Base-by-base conservation (phyloP, 2,329 filamentous ascomycete species). In the Chaetomium sp. region DNA sequence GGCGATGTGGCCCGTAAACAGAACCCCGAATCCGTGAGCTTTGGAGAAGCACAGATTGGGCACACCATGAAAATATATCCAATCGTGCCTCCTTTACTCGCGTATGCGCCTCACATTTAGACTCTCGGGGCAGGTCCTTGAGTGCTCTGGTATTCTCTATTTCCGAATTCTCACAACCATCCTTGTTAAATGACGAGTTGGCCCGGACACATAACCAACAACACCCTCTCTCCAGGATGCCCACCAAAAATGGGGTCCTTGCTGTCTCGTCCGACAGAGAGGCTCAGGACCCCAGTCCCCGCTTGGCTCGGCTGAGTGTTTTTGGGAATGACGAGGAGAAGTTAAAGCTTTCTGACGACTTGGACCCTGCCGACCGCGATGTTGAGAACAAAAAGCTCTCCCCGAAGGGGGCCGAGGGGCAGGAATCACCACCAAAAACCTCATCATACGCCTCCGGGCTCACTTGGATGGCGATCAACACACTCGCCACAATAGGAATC, bases 401-500 rank as follows among this genome's bases (percentile, higher is more conserved):
- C 42, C 59, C 71, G 67, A 54, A 61, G 33, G 56, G 60, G n/a
- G 68, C 70, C 43, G 67, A 72, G 58, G 54, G 6, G 11, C 3
- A 11, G 64, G 71, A 59, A 68, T 71, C 38, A 7, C 33, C 47
- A 9, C 44, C 56, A 37, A 67, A 71, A 57, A 58, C 66, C 37
- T 70, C 70, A 12, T 27, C 19, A 27, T 71, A 74, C 48, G 63
- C 62, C 34, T 69, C 73, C 41, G 70, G 74, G 4, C 54, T 79
- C 19, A 67, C 77, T 52, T 85, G 82, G 82, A 84, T 84, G 69
- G 62, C 71, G 42, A 72, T 85, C 64, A 86, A 86, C 65, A 85
- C 80, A 12, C 58, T 85, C 59, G 81, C 82, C 2, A 85, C 82
- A 0, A 79, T 85, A 55, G 79, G 79, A 47, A 85, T 86, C 65